Conservation (phyloP, 164 flowering plant genomes). For the Brasenia schreberi region DNA sequence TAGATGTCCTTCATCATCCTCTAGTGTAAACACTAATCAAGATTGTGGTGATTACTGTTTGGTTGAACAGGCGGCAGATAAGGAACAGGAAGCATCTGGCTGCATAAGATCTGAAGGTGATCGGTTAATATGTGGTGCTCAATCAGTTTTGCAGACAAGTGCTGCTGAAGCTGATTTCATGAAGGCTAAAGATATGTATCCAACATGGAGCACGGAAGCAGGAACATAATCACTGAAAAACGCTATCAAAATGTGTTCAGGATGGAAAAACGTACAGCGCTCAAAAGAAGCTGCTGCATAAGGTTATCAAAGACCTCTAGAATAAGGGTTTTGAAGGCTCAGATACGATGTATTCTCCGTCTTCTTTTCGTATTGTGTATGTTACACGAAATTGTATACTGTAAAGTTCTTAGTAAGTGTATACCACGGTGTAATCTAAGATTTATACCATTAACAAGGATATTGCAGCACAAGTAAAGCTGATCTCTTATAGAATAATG, state of each 20-base stretch:
- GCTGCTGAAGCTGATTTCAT: slow-evolving; percentile 14
- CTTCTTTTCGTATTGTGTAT: not conserved
- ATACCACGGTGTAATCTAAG: not conserved
- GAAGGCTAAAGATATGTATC: slow-evolving; percentile 18
- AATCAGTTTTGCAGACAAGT: slow-evolving; percentile 7
- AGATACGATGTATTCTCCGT: no score
- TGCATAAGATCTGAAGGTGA: slow-evolving; percentile 29
- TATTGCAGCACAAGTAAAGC: no score
- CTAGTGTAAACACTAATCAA: not conserved
- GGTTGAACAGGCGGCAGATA: slow-evolving; percentile 24
- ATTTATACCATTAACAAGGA: no score
- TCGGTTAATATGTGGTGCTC: slow-evolving; percentile 23
- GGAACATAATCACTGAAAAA: slow-evolving; percentile 21
- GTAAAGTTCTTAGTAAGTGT: not conserved
- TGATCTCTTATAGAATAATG: no score
- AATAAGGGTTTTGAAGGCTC: not conserved
- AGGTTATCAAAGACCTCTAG: not conserved
- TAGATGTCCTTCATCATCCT: not conserved
- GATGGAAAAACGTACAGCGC: slow-evolving; percentile 26
- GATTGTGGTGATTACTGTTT: not conserved
- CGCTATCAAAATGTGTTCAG: slow-evolving; percentile 19
- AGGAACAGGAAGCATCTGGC: slow-evolving; percentile 18
- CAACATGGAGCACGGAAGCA: slow-evolving; percentile 25
- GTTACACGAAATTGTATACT: not conserved
- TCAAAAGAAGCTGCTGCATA: slow-evolving; percentile 7